These are phyloP conservation scores for Pleurotus citrinopileatus DNA, from an alignment of 768 basidiomycete genomes.

Conservation along the genomic window DNA sequence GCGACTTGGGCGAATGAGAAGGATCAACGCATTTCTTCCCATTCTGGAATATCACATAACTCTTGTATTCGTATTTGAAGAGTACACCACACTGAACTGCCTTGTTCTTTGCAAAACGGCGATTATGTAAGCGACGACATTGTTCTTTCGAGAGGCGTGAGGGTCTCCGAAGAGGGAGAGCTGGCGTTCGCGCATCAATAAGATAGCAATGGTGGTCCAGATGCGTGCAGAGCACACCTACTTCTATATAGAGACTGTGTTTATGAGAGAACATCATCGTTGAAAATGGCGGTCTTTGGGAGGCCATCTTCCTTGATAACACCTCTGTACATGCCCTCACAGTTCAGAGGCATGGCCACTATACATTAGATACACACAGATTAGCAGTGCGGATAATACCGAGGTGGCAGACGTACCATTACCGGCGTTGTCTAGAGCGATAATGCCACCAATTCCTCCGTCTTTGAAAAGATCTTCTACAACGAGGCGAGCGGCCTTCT, in stretches of 20 bases:
- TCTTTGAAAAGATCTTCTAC: conserved; percentile 55
- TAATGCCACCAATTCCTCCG: conserved; percentile 72
- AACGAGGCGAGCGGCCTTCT: conserved; percentile 49
- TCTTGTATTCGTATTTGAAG: neutral
- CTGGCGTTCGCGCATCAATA: too few species aligned
- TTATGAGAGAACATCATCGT: conserved; percentile 50
- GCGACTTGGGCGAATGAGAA: too few species aligned
- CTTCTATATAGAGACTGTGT: too few species aligned
- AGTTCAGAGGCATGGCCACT: conserved; percentile 78
- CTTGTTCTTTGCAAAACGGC: neutral
- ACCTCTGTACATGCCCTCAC: conserved; percentile 81
- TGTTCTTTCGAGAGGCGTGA: neutral
- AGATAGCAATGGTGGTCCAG: too few species aligned
- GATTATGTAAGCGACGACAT: conserved; percentile 7
- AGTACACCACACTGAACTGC: neutral
- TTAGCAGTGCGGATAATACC: neutral
- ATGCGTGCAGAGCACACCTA: neutral
- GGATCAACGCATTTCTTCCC: too few species aligned
- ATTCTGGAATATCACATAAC: too few species aligned
- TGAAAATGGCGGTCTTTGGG: conserved; percentile 74
- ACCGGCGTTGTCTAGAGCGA: conserved; percentile 68
- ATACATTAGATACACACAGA: neutral
- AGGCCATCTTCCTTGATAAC: conserved; percentile 67
- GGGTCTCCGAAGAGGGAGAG: neutral
- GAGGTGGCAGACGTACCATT: conserved; percentile 53